These are phyloP conservation scores for Colletotrichum lindemuthianum DNA, from an alignment of 2,329 filamentous ascomycete genomes.

Conservation along the genomic window DNA sequence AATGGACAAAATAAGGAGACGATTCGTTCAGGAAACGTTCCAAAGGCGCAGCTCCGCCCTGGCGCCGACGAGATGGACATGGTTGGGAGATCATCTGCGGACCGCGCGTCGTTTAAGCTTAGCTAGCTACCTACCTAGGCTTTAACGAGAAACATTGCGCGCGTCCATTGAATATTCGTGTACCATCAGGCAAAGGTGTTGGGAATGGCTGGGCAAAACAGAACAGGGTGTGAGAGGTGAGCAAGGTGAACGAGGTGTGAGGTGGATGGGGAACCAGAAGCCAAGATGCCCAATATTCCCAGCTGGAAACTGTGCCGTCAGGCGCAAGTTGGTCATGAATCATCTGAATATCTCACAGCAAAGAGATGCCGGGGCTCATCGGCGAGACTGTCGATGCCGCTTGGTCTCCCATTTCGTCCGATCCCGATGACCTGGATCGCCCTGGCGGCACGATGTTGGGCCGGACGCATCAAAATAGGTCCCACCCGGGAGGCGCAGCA, in stretches of 20 bases:
- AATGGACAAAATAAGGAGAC: constrained; percentile 14
- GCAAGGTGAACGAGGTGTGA: too few relatives aligned
- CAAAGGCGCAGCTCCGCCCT: constrained; percentile 26
- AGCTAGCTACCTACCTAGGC: background rate
- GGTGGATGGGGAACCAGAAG: too few relatives aligned
- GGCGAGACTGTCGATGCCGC: constrained; percentile 24
- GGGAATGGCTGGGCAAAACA: too few relatives aligned
- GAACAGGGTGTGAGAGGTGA: too few relatives aligned
- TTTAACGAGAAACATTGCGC: background rate
- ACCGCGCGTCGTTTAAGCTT: constrained; percentile 22
- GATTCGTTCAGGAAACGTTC: background rate
- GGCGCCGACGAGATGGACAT: constrained; percentile 16
- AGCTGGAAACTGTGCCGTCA: too few relatives aligned
- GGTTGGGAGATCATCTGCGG: constrained; percentile 1
- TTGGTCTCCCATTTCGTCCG: constrained; percentile 30
- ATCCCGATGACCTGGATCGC: constrained; percentile 13
- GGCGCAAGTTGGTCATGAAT: background rate
- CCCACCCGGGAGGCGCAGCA: constrained; percentile 24
- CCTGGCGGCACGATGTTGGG: constrained; percentile 32
- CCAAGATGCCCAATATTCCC: too few relatives aligned
- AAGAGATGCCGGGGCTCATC: constrained; percentile 8
- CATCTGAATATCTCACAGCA: background rate
- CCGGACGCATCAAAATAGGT: constrained; percentile 16
- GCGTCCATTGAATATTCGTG: background rate
- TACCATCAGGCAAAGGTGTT: too few relatives aligned